Conservation (phyloP, 1,284 basidiomycete species). For the Ceratobasidium sp. region DNA sequence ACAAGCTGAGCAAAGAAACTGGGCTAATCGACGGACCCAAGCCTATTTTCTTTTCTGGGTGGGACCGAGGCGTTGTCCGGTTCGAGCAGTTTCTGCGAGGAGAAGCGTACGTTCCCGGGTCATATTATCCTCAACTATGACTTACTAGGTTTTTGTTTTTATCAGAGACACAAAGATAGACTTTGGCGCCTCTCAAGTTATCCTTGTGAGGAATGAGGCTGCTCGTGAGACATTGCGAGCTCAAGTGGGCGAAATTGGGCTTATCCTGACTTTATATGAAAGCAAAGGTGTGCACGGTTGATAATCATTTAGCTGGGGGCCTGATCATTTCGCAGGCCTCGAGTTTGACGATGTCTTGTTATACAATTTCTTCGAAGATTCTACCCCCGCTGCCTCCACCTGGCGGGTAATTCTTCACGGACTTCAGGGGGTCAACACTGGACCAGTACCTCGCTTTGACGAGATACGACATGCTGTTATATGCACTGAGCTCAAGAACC, state of each 20-base stretch:
- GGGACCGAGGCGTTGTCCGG: conserved; percentile 64
- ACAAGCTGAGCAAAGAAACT: conserved; percentile 54
- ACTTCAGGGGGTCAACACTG: conserved; percentile 20
- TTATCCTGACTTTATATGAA: conserved; percentile 76
- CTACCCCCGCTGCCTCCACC: conserved; percentile 19
- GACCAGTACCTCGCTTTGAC: conserved; percentile 28
- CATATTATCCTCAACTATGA: not conserved
- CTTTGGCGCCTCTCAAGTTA: conserved; percentile 53
- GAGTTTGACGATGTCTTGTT: conserved; percentile 48
- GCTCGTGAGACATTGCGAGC: conserved; percentile 63
- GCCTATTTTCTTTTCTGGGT: conserved; percentile 69
- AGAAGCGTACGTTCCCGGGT: conserved; percentile 17
- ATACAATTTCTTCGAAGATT: conserved; percentile 48
- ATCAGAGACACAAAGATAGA: conserved; percentile 40
- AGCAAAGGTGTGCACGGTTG: conserved; percentile 69
- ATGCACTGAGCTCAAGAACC: conserved; percentile 43
- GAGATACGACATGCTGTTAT: conserved; percentile 44
- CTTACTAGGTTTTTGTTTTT: not conserved
- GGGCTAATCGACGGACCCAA: conserved; percentile 62
- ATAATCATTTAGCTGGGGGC: not conserved
- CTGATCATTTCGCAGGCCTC: conserved; percentile 38
- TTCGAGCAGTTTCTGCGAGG: conserved; percentile 61
- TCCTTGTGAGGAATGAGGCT: conserved; percentile 71
- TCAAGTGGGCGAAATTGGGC: conserved; percentile 70
- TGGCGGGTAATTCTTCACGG: conserved; percentile 35